Percentiles rank a stretch among this genome's conserved stretches.
phyloP scores from a whole-genome alignment of 1,139 yeast species.

The Saccharomyces pastorianus region DNA sequence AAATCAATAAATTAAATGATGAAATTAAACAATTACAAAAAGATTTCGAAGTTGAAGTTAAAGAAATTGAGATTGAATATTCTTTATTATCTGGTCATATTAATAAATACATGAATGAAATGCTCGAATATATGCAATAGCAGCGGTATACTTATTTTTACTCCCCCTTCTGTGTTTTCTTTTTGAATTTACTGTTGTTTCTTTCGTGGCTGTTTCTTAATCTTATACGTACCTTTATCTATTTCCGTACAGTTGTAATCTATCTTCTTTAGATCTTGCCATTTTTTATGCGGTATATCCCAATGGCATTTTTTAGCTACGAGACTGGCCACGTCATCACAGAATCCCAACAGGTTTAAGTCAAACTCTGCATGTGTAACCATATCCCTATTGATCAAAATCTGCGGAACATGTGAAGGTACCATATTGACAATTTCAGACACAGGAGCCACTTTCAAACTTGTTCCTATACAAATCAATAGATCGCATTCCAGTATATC shows the following conservation, averaged over 20 bases:
- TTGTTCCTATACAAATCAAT: constrained; percentile 83
- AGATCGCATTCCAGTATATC: constrained; percentile 69
- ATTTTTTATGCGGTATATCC: constrained; percentile 52
- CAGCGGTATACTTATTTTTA: constrained; percentile 1
- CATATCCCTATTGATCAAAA: constrained; percentile 72
- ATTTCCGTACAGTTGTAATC: constrained; percentile 17
- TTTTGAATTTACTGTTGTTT: background rate
- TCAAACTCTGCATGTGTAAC: constrained; percentile 75
- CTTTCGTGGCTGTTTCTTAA: background rate
- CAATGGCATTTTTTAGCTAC: constrained; percentile 56
- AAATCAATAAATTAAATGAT: constrained; percentile 18
- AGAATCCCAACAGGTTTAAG: constrained; percentile 68
- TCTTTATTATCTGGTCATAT: constrained; percentile 23
- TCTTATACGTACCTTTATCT: constrained; percentile 25
- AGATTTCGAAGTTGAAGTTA: constrained; percentile 20
- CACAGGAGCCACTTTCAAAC: constrained; percentile 93
- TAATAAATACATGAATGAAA: constrained; percentile 24
- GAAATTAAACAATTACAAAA: constrained; percentile 16
- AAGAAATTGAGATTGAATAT: constrained; percentile 25
- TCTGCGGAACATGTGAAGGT: constrained; percentile 67
- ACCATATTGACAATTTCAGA: constrained; percentile 74
- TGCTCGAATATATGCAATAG: constrained; percentile 16
- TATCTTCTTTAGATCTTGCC: constrained; percentile 21
- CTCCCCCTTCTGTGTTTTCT: background rate
- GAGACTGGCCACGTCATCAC: constrained; percentile 78